Conservation (phyloP, 2,329 filamentous ascomycete species). For the Arthroderma uncinatum region DNA sequence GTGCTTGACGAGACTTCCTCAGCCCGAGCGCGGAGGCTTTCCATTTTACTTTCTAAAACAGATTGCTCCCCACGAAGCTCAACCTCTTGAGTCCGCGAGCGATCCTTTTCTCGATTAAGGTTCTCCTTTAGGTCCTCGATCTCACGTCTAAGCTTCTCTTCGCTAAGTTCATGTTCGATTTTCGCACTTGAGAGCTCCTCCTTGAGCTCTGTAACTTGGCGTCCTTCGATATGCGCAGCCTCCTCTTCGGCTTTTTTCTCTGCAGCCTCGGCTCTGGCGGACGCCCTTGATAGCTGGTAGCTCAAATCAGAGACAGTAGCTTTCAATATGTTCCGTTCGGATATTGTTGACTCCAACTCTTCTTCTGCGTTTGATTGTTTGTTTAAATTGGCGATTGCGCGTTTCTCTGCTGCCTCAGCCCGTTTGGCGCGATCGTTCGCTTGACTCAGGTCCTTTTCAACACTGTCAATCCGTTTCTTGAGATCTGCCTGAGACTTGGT, state of each 20-base stretch:
- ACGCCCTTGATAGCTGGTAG: constrained; percentile 56
- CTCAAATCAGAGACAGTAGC: constrained; percentile 57
- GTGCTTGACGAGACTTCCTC: constrained; percentile 82
- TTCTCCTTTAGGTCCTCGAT: constrained; percentile 63
- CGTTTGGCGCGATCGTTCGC: constrained; percentile 48
- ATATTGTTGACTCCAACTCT: constrained; percentile 50
- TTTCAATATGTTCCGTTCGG: constrained; percentile 53
- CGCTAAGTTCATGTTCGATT: constrained; percentile 64
- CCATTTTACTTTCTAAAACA: constrained; percentile 75
- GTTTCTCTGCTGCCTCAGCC: constrained; percentile 48
- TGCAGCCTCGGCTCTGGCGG: constrained; percentile 54
- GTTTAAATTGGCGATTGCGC: constrained; percentile 45
- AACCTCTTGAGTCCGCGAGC: constrained; percentile 54
- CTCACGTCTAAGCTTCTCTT: constrained; percentile 55
- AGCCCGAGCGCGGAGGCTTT: constrained; percentile 69
- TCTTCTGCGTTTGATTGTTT: constrained; percentile 42
- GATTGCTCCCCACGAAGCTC: constrained; percentile 71
- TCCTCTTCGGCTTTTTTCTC: constrained; percentile 57
- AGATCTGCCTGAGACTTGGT: constrained; percentile 41
- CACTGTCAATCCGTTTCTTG: constrained; percentile 46
- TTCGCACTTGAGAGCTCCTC: constrained; percentile 54
- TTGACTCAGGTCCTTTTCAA: constrained; percentile 44
- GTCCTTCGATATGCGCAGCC: constrained; percentile 55
- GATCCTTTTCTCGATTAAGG: constrained; percentile 60
- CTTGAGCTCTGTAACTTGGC: constrained; percentile 43